These are phyloP conservation scores for Aspergillus thermomutatus DNA, from an alignment of 2,329 filamentous ascomycete species.

Conservation along the genomic window DNA sequence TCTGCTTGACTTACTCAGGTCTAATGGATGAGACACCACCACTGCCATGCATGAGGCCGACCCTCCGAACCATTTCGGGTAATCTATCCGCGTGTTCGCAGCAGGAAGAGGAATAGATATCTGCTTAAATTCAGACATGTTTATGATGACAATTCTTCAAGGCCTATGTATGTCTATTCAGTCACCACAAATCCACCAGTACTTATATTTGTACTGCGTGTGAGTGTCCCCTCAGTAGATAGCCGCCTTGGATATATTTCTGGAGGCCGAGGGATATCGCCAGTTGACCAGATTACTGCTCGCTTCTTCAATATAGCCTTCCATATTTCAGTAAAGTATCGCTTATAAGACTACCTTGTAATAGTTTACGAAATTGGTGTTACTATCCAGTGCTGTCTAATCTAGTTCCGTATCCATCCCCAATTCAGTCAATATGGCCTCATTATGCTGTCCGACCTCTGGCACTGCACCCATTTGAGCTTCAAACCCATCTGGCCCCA, in stretches of 20 bases:
- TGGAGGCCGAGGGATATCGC: too few relatives aligned
- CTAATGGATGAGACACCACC: conserved; percentile 24
- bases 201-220: too few relatives aligned
- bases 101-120: too few relatives aligned
- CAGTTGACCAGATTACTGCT: too few relatives aligned
- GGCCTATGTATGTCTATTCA: too few relatives aligned
- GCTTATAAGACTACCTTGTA: neutral
- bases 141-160: too few relatives aligned
- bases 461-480: conserved; percentile 42
- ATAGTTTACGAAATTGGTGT: neutral
- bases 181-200: too few relatives aligned
- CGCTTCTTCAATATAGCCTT: too few relatives aligned
- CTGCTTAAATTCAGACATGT: too few relatives aligned
- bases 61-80: conserved; percentile 13
- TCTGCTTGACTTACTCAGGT: conserved; percentile 17
- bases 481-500: conserved; percentile 23
- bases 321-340: neutral
- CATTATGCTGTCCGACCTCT: conserved; percentile 50
- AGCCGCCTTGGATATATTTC: too few relatives aligned
- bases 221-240: too few relatives aligned
- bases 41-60: conserved; percentile 30
- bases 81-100: neutral
- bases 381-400: neutral
- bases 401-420: conserved; percentile 23
- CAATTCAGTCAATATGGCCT: conserved; percentile 46